Conservation (phyloP, 352 stramenopile genomes). For the Blastocystis sp. region DNA sequence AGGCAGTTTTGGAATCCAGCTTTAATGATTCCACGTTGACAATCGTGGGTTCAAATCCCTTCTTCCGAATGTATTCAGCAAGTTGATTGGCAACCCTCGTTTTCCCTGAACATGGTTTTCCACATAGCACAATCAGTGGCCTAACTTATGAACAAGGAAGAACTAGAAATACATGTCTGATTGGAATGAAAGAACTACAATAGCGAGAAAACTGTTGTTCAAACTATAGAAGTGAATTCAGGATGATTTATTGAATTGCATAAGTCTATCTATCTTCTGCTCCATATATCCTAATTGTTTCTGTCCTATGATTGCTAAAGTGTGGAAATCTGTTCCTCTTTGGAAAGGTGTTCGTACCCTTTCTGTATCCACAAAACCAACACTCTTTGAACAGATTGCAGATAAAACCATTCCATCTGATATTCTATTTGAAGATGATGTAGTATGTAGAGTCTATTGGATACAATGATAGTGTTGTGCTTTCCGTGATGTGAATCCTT, state of each 20-base stretch:
- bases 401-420: conserved; percentile 44
- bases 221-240: background rate
- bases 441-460: background rate
- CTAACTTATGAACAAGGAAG: background rate
- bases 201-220: background rate
- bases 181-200: background rate
- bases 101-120: conserved; percentile 57
- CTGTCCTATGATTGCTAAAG: background rate
- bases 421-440: conserved; percentile 42
- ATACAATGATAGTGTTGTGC: conserved; percentile 30
- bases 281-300: background rate
- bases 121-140: conserved; percentile 51
- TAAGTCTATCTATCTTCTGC: background rate
- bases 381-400: conserved; percentile 50
- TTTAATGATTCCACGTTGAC: conserved; percentile 61
- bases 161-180: background rate
- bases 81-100: conserved; percentile 40
- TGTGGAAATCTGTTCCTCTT: background rate
- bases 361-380: background rate
- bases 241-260: no score
- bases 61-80: background rate
- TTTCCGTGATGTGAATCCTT: conserved; percentile 38
- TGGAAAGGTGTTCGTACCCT: background rate
- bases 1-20: conserved; percentile 22
- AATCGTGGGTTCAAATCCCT: background rate